Percentiles rank a stretch among this genome's conserved stretches.
These are phyloP conservation scores for Penicillium cinerascens DNA, from an alignment of 495 filamentous ascomycete species.

Conservation along the genomic window DNA sequence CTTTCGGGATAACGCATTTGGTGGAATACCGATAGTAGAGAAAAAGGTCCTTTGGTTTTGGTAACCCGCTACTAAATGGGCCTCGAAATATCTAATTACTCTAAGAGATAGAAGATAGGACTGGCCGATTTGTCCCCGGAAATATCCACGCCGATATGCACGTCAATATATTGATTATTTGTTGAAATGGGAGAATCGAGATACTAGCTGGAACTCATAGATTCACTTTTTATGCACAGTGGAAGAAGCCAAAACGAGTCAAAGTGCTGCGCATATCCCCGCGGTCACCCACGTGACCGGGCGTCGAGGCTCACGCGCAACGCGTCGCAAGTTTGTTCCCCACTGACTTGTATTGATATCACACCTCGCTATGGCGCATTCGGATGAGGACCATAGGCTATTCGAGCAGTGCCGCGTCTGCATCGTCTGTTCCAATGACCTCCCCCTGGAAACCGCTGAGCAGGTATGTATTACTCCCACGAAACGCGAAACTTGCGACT, in stretches of 20 bases:
- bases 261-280: neutral
- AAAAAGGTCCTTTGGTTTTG: too few species aligned
- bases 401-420: constrained; percentile 43
- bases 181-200: too few species aligned
- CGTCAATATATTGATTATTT: too few species aligned
- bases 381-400: constrained; percentile 31
- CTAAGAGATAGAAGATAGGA: too few species aligned
- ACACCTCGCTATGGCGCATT: constrained; percentile 27
- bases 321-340: constrained; percentile 1
- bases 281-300: constrained; percentile 9
- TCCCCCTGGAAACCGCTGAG: constrained; percentile 42
- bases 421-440: constrained; percentile 45
- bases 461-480: constrained; percentile 29
- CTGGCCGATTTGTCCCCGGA: too few species aligned
- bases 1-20: neutral
- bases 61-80: too few species aligned
- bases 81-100: too few species aligned
- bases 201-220: too few species aligned
- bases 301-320: constrained; percentile 8
- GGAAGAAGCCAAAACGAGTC: too few species aligned
- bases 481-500: constrained; percentile 8
- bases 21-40: neutral
- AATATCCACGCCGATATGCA: too few species aligned
- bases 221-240: too few species aligned
- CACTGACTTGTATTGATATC: neutral